Base-by-base conservation (phyloP, 1,284 basidiomycete genomes). In the Puccinia triticina region DNA sequence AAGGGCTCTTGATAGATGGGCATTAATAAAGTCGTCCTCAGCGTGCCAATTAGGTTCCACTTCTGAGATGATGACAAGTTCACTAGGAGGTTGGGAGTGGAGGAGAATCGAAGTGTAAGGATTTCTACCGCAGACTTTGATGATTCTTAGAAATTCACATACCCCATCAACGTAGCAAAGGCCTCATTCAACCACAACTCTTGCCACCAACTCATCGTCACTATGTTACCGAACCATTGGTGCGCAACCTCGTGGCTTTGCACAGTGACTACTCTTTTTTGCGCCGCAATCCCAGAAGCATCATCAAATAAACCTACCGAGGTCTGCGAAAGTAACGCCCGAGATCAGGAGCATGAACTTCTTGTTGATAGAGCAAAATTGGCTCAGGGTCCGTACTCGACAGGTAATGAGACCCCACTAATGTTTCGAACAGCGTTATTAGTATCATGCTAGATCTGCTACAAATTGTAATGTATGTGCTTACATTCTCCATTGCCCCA, bases 401-500 rank as follows among this genome's bases (percentile, higher is more conserved):
- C 81, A 82, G 46, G 81, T 82, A 79, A 85, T 85, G 7, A 85
- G 75, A 34, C 83, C 83, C 77, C 79, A 82, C 67, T 76, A 18
- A 11, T 48, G 48, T 50, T 48, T 64, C 21, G 2, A 59, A 67
- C 14, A 46, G 21, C 29, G 37, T n/a, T 43, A 57, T 76, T 43
- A 76, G 74, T 76, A 34, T 26, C 26, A 29, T 18, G 21, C 29
- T 14, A 64, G 5, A 23, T 2, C 34, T 43, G 32, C 43, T 26
- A 55, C 0, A 69, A 46, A 73, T 23, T 23, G 2, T n/a, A 37
- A 43, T 32, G 3, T 34, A 34, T 21, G 1, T 1, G 37, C 85
- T 85, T 84, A 88, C 86, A 87, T 97, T 97, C 88, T 98, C 95
- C 95, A 96, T 96, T 2, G 94, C 95, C 77, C 93, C 94, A 48